A percentile compares a stretch with the other conserved stretches of the same genome.
Evolutionary conservation across 106 monocot genomes (phyloP).

Genomic region (Vanilla planifolia): DNA sequence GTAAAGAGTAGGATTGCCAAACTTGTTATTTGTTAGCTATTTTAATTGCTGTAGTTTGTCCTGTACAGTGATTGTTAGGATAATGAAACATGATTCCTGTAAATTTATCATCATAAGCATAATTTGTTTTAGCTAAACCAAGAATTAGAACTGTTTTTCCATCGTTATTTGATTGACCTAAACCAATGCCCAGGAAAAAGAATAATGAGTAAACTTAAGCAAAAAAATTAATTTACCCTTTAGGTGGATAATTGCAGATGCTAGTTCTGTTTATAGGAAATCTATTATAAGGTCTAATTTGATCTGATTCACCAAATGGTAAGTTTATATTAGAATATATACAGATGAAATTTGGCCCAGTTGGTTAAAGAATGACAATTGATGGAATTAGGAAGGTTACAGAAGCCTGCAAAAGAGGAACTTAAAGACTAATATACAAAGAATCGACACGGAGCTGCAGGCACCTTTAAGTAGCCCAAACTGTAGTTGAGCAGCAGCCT

Average conservation of each 20-base stretch:
- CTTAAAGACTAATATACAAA: conserved; percentile 35
- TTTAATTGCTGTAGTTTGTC: background rate
- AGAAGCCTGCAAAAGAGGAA: background rate
- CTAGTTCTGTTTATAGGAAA: too few relatives aligned
- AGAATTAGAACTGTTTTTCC: too few relatives aligned
- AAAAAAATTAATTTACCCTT: too few relatives aligned
- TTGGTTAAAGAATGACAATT: conserved; percentile 1
- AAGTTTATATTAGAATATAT: conserved; percentile 1
- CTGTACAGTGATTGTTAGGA: background rate
- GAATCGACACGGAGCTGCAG: conserved; percentile 16
- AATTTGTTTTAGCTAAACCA: background rate
- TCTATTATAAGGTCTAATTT: too few relatives aligned
- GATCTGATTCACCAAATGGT: background rate
- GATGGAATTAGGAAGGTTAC: background rate
- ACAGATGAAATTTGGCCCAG: background rate
- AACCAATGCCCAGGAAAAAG: too few relatives aligned
- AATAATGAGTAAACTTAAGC: too few relatives aligned
- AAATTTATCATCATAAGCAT: too few relatives aligned
- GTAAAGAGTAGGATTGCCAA: background rate
- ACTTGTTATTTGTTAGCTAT: background rate
- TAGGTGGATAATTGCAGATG: too few relatives aligned
- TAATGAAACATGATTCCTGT: background rate
- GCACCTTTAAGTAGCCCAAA: conserved; percentile 7
- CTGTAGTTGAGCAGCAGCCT: background rate
- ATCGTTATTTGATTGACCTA: too few relatives aligned